Conservation (phyloP, 257 asterid species). For the Solanum pimpinellifolium region DNA sequence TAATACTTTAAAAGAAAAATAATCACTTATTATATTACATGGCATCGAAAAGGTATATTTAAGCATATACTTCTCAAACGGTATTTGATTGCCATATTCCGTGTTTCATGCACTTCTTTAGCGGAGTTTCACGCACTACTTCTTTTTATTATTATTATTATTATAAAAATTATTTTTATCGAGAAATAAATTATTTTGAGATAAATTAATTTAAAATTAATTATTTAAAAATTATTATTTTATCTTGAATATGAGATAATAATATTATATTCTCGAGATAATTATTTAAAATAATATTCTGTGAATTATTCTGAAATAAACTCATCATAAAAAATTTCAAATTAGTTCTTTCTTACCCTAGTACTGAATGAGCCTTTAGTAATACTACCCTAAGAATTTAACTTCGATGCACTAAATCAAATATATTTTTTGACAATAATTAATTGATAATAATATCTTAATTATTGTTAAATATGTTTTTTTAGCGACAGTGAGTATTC, state of each 20-base stretch:
- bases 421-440: too few species aligned
- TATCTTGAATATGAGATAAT: too few species aligned
- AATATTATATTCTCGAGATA: background rate
- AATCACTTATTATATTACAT: too few species aligned
- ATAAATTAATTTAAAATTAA: too few species aligned
- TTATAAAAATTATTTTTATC: background rate
- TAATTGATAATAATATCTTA: too few species aligned
- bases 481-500: fast-evolving
- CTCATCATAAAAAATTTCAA: too few species aligned
- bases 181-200: background rate
- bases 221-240: too few species aligned
- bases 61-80: background rate
- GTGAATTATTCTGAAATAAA: background rate
- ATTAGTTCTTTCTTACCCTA: background rate
- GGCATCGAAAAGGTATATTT: too few species aligned
- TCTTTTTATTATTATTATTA: too few species aligned
- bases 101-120: background rate
- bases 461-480: fast-evolving
- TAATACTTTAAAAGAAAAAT: fast-evolving
- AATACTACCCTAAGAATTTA: background rate
- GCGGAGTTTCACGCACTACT: background rate
- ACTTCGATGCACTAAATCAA: too few species aligned
- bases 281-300: too few species aligned
- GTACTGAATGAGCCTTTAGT: background rate
- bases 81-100: background rate